Evolutionary conservation across 352 stramenopile genomes (phyloP), one percentile per base, ranked within the genome.

Genomic region (Phytophthora multivora): DNA sequence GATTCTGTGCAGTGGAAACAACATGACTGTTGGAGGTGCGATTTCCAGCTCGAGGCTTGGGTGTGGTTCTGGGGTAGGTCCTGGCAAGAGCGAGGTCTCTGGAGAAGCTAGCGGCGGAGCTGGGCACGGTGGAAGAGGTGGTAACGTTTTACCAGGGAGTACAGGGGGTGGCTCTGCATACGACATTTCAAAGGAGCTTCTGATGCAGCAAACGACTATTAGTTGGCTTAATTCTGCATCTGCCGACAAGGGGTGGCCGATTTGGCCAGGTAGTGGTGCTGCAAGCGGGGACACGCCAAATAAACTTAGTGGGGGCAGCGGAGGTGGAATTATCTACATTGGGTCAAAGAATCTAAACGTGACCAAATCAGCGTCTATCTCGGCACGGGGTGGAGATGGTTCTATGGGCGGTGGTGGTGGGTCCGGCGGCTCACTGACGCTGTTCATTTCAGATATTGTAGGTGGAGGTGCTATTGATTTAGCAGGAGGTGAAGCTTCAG

Each of bases 281-380:
- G 51, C 63, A 21, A 87, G 71, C 54, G 76, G 77, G 19, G 79
- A 88, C 28, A 79, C 60, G 5, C 69, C 77, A 1, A 76, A 78
- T 35, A 69, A 73, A 15, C 60, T 91, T n/a, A 75, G 65, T 45
- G 87, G 84, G 12, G 87, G 85, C 2, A 82, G 66, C 51, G 87
- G 87, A 7, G 87, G 87, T 38, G 87, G 87, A 11, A 55, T 95
- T 10, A 74, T 95, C 21, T 87, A 92, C 64, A 63, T 95, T 40
- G 64, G 73, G 0, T 74, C 83, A 1, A 77, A 71, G 49, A 75
- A 73, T 13, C 66, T 95, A 3, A 55, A 69, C 5, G 61, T 95
- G 15, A 59, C 42, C 28, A 81, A 82, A 46, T 28, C 42, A 9
- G 75, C 77, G 4, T 69, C 50, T 3, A 64, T 95, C 18, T 86